Conservation (phyloP, 1,284 basidiomycete genomes). For the Rhodotorula sp. region DNA sequence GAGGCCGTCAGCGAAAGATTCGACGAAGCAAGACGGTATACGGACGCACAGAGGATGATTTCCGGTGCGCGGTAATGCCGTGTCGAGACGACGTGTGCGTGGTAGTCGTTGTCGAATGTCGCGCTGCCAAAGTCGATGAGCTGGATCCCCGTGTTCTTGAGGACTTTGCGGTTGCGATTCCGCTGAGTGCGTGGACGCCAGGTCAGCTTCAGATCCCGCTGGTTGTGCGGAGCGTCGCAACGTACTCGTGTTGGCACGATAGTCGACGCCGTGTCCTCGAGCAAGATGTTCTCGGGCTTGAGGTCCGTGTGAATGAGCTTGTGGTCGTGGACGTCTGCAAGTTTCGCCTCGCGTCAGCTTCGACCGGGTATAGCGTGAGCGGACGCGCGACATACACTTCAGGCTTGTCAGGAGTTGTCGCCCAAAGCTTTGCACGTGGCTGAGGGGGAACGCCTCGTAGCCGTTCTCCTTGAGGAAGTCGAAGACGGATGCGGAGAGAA, state of each 20-base stretch:
- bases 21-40: background rate
- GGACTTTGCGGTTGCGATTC: constrained; percentile 64
- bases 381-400: constrained; percentile 70
- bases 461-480: constrained; percentile 99
- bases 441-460: constrained; percentile 92
- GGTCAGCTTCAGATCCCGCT: background rate
- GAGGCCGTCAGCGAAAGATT: constrained; percentile 7
- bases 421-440: constrained; percentile 95
- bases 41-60: constrained; percentile 84
- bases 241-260: constrained; percentile 11
- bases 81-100: constrained; percentile 95
- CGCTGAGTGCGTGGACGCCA: constrained; percentile 3
- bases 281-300: constrained; percentile 96
- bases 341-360: background rate
- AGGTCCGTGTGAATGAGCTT: constrained; percentile 96
- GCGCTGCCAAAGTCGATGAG: constrained; percentile 99
- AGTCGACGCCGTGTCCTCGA: constrained; percentile 62
- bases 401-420: constrained; percentile 89
- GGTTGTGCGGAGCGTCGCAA: background rate
- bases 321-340: constrained; percentile 81
- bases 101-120: constrained; percentile 97
- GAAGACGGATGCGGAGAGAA: constrained; percentile 96
- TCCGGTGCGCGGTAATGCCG: constrained; percentile 98
- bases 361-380: background rate
- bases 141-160: constrained; percentile 87